phyloP scores from a whole-genome alignment of 2,329 filamentous ascomycete genomes.

The Periconia sp. region DNA sequence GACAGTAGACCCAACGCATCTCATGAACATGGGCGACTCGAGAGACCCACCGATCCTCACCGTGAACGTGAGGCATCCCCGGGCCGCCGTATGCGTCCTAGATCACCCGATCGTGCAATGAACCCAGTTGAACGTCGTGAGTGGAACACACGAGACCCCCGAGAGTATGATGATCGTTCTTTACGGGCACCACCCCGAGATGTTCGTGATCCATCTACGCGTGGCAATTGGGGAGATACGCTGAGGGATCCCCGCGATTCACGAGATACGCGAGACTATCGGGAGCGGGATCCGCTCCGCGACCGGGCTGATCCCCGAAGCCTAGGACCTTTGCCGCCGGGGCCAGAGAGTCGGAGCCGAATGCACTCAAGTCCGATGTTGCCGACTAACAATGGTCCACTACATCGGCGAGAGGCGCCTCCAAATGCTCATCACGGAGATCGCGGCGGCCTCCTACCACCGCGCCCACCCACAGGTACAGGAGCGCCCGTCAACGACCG shows the following conservation, averaged over 20 bases:
- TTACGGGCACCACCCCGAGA: slow-evolving; percentile 44
- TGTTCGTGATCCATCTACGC: slow-evolving; percentile 27
- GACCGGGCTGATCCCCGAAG: slow-evolving; percentile 33
- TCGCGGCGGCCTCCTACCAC: slow-evolving; percentile 23
- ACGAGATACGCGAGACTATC: slow-evolving; percentile 27
- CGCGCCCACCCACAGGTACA: slow-evolving; percentile 21
- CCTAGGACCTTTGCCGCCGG: too few species aligned
- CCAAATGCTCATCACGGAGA: slow-evolving; percentile 29
- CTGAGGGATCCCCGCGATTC: slow-evolving; percentile 34
- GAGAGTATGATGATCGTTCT: slow-evolving; percentile 44
- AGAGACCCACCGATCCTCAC: slow-evolving; percentile 47
- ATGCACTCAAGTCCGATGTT: slow-evolving; percentile 28
- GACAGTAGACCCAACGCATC: slow-evolving; percentile 41
- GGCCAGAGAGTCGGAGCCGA: slow-evolving; percentile 23
- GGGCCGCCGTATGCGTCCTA: slow-evolving; percentile 41
- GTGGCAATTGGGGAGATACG: slow-evolving; percentile 32
- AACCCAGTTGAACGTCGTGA: slow-evolving; percentile 37
- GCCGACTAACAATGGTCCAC: slow-evolving; percentile 25
- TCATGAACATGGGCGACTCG: slow-evolving; percentile 52
- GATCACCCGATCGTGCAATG: slow-evolving; percentile 45
- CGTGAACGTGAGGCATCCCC: slow-evolving; percentile 51
- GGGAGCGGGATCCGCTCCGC: slow-evolving; percentile 20
- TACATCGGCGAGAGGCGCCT: slow-evolving; percentile 34
- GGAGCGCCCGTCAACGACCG: slow-evolving; percentile 23
- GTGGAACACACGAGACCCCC: slow-evolving; percentile 35